These are phyloP conservation scores for Pontederia crassipes DNA, from an alignment of 176 grass and related monocot species.

Conservation along the genomic window DNA sequence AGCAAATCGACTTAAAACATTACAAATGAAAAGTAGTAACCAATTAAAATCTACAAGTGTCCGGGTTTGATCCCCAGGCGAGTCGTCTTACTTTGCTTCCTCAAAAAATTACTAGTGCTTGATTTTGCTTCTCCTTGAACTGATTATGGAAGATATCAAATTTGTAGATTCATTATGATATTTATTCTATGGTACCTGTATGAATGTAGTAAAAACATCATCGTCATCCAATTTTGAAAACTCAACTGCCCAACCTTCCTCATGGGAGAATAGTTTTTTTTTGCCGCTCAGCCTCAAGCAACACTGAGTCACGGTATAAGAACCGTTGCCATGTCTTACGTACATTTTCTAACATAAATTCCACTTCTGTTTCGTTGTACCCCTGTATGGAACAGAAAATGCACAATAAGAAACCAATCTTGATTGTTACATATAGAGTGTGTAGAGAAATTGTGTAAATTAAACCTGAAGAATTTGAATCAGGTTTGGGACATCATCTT, in stretches of 20 bases:
- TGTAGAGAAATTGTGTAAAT: neutral
- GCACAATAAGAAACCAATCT: conserved; percentile 6
- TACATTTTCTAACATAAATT: conserved; percentile 88
- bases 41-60: neutral
- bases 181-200: conserved; percentile 48
- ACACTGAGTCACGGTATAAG: conserved; percentile 73
- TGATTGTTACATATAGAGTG: neutral
- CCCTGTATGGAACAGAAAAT: conserved; percentile 20
- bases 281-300: conserved; percentile 77
- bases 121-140: neutral
- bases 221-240: conserved; percentile 57
- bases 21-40: neutral
- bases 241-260: conserved; percentile 74
- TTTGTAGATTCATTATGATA: neutral
- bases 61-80: too few species aligned
- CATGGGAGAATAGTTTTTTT: conserved; percentile 46
- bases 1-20: too few species aligned
- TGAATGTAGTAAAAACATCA: conserved; percentile 86
- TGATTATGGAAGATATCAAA: conserved; percentile 1
- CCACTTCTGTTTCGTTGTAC: conserved; percentile 67
- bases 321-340: conserved; percentile 77
- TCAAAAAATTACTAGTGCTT: too few species aligned
- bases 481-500: conserved; percentile 83
- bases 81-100: too few species aligned
- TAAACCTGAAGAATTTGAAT: conserved; percentile 50